phyloP scores from a whole-genome alignment of 2,329 filamentous ascomycete genomes.

The Pseudocercospora cruenta region DNA sequence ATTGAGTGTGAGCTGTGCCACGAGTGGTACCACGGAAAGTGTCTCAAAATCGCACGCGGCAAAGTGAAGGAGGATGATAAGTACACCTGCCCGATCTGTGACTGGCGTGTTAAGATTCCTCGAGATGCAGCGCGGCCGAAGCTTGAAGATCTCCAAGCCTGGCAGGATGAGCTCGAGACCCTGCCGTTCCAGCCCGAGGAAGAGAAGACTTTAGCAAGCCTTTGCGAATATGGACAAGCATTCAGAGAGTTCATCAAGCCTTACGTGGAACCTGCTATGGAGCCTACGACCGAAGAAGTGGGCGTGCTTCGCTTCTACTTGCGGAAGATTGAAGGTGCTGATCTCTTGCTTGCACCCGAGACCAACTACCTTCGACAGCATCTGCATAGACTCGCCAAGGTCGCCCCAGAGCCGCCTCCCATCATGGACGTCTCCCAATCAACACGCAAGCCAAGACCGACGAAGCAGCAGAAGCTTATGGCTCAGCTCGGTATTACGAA shows the following conservation, averaged over 20 bases:
- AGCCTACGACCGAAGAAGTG: conserved; percentile 78
- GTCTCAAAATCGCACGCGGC: conserved; percentile 92
- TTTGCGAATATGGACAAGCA: conserved; percentile 79
- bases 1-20: conserved; percentile 98
- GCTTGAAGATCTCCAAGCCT: conserved; percentile 81
- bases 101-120: conserved; percentile 95
- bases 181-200: conserved; percentile 92
- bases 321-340: conserved; percentile 94
- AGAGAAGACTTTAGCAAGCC: conserved; percentile 80
- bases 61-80: conserved; percentile 99
- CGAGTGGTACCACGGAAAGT: conserved; percentile 99
- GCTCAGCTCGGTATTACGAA: conserved; percentile 85
- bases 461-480: conserved; percentile 95
- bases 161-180: conserved; percentile 78
- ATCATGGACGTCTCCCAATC: conserved; percentile 85
- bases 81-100: conserved; percentile 97
- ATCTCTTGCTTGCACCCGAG: conserved; percentile 86
- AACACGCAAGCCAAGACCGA: conserved; percentile 92
- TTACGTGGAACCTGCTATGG: conserved; percentile 77
- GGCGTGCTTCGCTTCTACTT: conserved; percentile 92
- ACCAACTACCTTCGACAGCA: conserved; percentile 98
- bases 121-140: conserved; percentile 94
- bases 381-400: conserved; percentile 90
- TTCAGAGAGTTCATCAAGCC: conserved; percentile 82
- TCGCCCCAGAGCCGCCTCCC: conserved; percentile 83